A percentile compares a stretch with the other conserved stretches of the same genome.
phyloP scores from a whole-genome alignment of 345 rosid species.

The Kernera saxatilis region DNA sequence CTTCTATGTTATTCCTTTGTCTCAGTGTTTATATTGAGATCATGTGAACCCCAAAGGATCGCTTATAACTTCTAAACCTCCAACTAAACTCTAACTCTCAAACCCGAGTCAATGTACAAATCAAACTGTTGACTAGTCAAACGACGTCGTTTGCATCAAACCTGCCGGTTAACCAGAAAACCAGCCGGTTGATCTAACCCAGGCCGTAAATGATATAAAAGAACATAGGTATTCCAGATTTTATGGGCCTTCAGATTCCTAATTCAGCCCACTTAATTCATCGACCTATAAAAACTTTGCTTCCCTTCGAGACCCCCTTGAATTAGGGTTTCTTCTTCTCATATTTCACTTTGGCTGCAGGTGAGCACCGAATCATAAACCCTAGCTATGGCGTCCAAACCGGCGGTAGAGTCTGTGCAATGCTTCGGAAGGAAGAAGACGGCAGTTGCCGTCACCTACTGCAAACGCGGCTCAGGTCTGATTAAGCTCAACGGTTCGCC shows the following conservation, averaged over 20 bases:
- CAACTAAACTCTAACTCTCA: neutral
- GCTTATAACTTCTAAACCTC: neutral
- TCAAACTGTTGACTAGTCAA: too few relatives aligned
- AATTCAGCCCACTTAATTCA: neutral
- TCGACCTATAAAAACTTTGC: neutral
- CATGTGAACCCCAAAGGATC: too few relatives aligned
- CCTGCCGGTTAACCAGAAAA: neutral
- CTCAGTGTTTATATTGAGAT: too few relatives aligned
- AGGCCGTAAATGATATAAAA: neutral
- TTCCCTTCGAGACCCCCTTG: neutral
- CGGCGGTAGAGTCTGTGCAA: conserved; percentile 49
- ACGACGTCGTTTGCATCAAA: too few relatives aligned
- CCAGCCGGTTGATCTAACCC: neutral
- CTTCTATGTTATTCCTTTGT: neutral
- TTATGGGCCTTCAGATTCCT: neutral
- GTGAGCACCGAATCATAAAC: neutral
- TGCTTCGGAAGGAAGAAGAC: conserved; percentile 88
- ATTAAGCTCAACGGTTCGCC: conserved; percentile 82
- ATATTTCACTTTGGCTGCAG: conserved; percentile 13
- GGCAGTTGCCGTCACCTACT: conserved; percentile 77
- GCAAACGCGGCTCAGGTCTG: conserved; percentile 66
- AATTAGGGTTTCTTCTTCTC: conserved; percentile 16
- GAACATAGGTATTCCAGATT: neutral
- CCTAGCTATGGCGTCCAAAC: conserved; percentile 39
- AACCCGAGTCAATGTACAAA: too few relatives aligned